Conservation (phyloP, 2,329 filamentous ascomycete species). For the Ophiobolus disseminans region DNA sequence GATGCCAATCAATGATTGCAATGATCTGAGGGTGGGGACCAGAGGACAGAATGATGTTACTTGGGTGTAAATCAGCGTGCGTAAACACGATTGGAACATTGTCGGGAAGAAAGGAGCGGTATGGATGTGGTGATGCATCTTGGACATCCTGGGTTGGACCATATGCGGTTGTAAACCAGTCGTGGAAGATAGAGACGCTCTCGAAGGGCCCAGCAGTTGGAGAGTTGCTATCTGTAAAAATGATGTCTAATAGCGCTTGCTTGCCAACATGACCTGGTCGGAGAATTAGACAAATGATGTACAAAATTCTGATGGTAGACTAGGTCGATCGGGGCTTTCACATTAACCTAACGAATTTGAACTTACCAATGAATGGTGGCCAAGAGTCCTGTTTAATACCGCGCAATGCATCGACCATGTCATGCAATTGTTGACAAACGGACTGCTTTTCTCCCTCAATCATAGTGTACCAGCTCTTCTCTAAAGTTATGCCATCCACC, state of each 20-base stretch:
- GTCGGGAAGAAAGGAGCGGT: slow-evolving; percentile 21
- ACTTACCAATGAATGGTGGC: slow-evolving; percentile 13
- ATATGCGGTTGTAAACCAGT: slow-evolving; percentile 24
- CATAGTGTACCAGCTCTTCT: slow-evolving; percentile 19
- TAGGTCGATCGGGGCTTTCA: no score
- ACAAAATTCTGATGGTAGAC: no score
- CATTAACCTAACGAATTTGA: not conserved
- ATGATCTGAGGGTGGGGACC: slow-evolving; percentile 8
- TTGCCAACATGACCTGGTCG: slow-evolving; percentile 17
- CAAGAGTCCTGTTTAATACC: slow-evolving; percentile 1
- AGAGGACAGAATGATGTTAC: slow-evolving; percentile 23
- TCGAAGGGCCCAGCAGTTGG: slow-evolving; percentile 23
- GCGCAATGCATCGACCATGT: slow-evolving; percentile 13
- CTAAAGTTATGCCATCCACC: slow-evolving; percentile 18
- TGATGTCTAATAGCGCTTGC: slow-evolving; percentile 21
- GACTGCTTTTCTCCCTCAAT: slow-evolving; percentile 8
- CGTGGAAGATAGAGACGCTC: slow-evolving; percentile 24
- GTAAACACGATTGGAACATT: slow-evolving; percentile 23
- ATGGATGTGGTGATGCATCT: slow-evolving; percentile 20
- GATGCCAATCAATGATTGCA: slow-evolving; percentile 20
- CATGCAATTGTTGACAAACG: slow-evolving; percentile 12
- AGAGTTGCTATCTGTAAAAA: slow-evolving; percentile 15
- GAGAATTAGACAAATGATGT: slow-evolving; percentile 3
- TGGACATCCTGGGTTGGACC: slow-evolving; percentile 8
- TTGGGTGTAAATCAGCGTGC: slow-evolving; percentile 26